Evolutionary conservation across 495 filamentous ascomycete species (phyloP), one percentile per base, ranked within the genome.

Genomic region (Sabuloglossum arenarium): DNA sequence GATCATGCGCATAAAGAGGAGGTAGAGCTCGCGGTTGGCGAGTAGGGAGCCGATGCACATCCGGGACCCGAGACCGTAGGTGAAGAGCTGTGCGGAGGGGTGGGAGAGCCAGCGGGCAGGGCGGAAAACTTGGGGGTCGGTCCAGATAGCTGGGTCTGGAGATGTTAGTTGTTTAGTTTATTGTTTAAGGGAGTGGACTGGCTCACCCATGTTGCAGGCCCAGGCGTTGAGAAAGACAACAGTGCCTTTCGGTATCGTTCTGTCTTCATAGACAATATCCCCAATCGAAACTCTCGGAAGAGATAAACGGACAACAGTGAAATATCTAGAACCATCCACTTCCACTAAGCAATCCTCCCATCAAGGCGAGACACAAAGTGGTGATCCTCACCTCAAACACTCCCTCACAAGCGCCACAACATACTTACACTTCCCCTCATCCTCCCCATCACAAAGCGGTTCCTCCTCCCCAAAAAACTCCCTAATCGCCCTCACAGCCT

Each of bases 1-100:
- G 34, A 39, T 39, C 8, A 86, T 65, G n/a, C 82, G 70, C 29
- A 85, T 62, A 59, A 81, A 84, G 0, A 80, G 80, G 3, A 79
- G 82, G 64, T 77, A 84, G 11, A 84, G 69, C 62, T 82, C 80
- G 0, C 81, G 73, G 61, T 84, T 83, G 1, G 79, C 80, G 2
- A 84, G 67, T 55, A 84, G 79, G 1, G 73, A 78, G n/a, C 80
- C 81, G n/a, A 76, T 78, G 65, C 81, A 85, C 79, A 84, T 83
- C 27, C 81, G 72, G n/a, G 74, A 76, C 0, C 81, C 81, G 1
- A 81, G 81, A 9, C 82, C 82, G n/a, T n/a, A n/a, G n/a, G n/a
- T n/a, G n/a, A n/a, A n/a, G n/a, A n/a, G n/a, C n/a, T n/a, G n/a
- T n/a, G n/a, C n/a, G n/a, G n/a, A n/a, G n/a, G n/a, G n/a, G n/a